Percentiles rank a stretch among this genome's conserved stretches.
These are phyloP conservation scores for maize (Zea mays) DNA, from an alignment of 176 grass and related monocot species.

Conservation along the genomic window DNA sequence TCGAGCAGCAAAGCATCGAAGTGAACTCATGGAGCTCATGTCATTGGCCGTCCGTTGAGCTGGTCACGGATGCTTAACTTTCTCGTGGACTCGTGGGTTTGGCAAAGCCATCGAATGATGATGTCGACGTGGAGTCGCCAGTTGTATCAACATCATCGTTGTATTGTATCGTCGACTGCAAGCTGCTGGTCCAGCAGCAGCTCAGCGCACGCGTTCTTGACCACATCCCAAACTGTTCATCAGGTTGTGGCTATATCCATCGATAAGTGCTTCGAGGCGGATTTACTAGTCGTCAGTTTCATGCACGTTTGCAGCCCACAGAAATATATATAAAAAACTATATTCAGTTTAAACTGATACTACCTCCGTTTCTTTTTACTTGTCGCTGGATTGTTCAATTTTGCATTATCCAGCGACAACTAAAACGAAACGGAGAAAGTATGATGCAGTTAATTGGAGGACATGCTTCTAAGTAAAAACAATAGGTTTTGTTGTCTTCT, in stretches of 20 bases:
- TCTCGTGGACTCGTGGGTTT: background rate
- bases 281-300: background rate
- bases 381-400: too few species aligned
- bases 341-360: too few species aligned
- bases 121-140: background rate
- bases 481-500: background rate
- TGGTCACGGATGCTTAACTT: too few species aligned
- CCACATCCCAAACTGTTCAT: background rate
- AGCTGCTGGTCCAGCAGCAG: background rate
- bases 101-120: background rate
- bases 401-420: too few species aligned
- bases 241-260: background rate
- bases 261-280: background rate
- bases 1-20: background rate
- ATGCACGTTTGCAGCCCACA: background rate
- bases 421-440: too few species aligned
- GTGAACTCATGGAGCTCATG: background rate
- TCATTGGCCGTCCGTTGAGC: too few species aligned
- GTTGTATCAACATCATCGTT: background rate
- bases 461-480: background rate
- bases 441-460: too few species aligned
- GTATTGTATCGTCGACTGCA: slow-evolving; percentile 14
- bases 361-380: too few species aligned
- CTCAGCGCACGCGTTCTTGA: slow-evolving; percentile 29
- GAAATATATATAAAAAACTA: too few species aligned